Evolutionary conservation across 2,329 filamentous ascomycete genomes (phyloP).

Genomic region (Cladosporium austrohemisphaericum): DNA sequence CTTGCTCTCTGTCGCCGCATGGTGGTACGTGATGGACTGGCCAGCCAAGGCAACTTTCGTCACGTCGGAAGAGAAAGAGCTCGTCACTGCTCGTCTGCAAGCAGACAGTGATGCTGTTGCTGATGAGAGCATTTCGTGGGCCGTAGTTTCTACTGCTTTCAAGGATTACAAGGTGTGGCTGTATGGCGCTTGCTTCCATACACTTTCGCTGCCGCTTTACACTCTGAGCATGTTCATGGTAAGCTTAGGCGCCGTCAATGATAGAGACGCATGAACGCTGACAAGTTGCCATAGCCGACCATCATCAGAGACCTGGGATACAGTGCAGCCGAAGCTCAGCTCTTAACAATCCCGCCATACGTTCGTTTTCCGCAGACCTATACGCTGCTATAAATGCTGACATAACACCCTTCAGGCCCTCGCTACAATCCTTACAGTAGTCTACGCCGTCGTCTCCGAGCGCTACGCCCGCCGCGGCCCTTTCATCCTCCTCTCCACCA

Average conservation of each 20-base stretch:
- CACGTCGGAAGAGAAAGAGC: slow-evolving; percentile 55
- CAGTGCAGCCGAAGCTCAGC: slow-evolving; percentile 45
- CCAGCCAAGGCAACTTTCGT: slow-evolving; percentile 54
- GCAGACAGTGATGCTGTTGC: slow-evolving; percentile 67
- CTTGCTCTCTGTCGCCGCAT: slow-evolving; percentile 51
- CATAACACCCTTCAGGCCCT: slow-evolving; percentile 34
- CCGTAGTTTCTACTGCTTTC: slow-evolving; percentile 59
- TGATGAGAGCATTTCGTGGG: slow-evolving; percentile 66
- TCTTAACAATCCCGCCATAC: slow-evolving; percentile 35
- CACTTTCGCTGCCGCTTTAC: slow-evolving; percentile 60
- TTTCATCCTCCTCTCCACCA: slow-evolving; percentile 56
- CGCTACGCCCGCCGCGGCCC: slow-evolving; percentile 54
- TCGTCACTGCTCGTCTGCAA: slow-evolving; percentile 60
- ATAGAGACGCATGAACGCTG: slow-evolving; percentile 11
- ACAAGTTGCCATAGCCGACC: slow-evolving; percentile 42
- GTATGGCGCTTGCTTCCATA: slow-evolving; percentile 69
- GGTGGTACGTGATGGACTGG: slow-evolving; percentile 52
- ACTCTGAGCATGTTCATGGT: slow-evolving; percentile 46
- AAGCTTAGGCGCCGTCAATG: too few species aligned
- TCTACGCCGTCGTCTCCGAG: slow-evolving; percentile 59
- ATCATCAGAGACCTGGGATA: slow-evolving; percentile 60
- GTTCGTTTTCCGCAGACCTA: slow-evolving; percentile 32
- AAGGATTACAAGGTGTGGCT: slow-evolving; percentile 69
- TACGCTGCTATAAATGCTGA: neutral
- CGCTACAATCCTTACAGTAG: slow-evolving; percentile 55